Evolutionary conservation across 2,329 filamentous ascomycete species (phyloP).

Genomic region (Stagonosporopsis cucurbitacearum): DNA sequence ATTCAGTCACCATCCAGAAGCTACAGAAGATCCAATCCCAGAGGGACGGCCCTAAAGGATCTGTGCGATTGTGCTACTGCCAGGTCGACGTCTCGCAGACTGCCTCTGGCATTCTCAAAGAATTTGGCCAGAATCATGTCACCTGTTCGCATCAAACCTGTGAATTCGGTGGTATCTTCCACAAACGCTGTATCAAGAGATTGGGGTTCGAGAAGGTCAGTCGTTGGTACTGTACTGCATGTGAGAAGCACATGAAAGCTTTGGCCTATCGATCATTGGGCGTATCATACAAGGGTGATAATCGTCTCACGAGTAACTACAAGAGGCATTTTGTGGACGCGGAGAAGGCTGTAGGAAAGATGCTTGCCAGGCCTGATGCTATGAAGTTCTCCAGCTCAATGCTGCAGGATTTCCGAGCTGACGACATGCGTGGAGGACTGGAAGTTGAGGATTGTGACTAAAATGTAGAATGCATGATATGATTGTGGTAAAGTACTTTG

Average conservation of each 20-base stretch:
- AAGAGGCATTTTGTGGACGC: neutral
- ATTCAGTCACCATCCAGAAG: constrained; percentile 7
- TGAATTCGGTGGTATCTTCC: constrained; percentile 22
- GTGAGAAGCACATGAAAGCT: constrained; percentile 25
- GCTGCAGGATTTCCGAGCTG: neutral
- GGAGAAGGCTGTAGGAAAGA: neutral
- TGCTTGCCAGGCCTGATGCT: neutral
- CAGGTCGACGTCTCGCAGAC: neutral
- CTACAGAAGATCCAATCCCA: constrained; percentile 18
- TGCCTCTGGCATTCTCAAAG: neutral
- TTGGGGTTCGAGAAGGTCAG: constrained; percentile 26
- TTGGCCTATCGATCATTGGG: constrained; percentile 13
- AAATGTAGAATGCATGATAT: neutral
- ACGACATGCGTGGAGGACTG: neutral
- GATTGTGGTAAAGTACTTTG: too few species aligned
- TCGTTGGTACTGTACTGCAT: constrained; percentile 36
- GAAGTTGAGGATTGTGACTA: neutral
- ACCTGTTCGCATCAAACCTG: constrained; percentile 30
- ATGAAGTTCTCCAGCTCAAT: neutral
- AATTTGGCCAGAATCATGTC: constrained; percentile 7
- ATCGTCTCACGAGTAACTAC: neutral
- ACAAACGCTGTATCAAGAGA: constrained; percentile 31
- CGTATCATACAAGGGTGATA: neutral
- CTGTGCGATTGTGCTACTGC: constrained; percentile 32
- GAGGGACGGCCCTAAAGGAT: neutral